These are phyloP conservation scores for Pythium vanterpoolii DNA, from an alignment of 352 stramenopile species.

Conservation along the genomic window DNA sequence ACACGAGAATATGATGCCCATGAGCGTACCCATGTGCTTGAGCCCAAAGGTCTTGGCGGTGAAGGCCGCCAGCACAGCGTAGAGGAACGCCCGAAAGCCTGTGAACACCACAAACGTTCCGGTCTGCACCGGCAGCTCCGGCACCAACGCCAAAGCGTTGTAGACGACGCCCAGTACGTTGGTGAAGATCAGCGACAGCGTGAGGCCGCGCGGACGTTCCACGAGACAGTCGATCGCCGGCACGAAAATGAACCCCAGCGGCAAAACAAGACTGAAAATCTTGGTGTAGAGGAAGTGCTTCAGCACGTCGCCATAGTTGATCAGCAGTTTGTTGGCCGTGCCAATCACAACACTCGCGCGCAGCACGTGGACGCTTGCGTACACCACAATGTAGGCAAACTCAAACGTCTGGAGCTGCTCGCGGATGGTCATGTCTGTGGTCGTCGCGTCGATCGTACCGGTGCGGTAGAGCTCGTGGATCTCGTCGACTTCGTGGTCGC, in stretches of 20 bases:
- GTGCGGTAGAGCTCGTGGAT: constrained; percentile 27
- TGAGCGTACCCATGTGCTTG: constrained; percentile 78
- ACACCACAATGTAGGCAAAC: constrained; percentile 73
- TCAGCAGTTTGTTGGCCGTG: constrained; percentile 79
- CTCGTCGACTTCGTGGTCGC: constrained; percentile 17
- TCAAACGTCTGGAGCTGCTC: constrained; percentile 80
- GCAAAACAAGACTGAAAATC: constrained; percentile 81
- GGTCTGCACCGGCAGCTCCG: constrained; percentile 57
- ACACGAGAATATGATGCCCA: constrained; percentile 81
- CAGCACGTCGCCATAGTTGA: constrained; percentile 74
- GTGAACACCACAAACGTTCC: constrained; percentile 79
- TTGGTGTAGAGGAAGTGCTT: constrained; percentile 72
- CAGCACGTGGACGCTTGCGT: constrained; percentile 69
- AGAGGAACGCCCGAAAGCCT: constrained; percentile 82
- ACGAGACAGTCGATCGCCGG: constrained; percentile 83
- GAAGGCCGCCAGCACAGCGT: constrained; percentile 84
- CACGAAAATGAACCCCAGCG: constrained; percentile 82
- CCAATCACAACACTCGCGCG: constrained; percentile 83
- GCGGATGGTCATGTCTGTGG: constrained; percentile 67
- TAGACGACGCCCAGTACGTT: constrained; percentile 69
- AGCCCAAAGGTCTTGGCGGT: constrained; percentile 86
- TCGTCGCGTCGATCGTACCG: constrained; percentile 28
- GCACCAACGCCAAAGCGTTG: constrained; percentile 68
- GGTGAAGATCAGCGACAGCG: constrained; percentile 64
- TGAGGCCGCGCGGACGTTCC: constrained; percentile 55